Conservation (phyloP, 2,329 filamentous ascomycete genomes). For the Microcera coccophila region DNA sequence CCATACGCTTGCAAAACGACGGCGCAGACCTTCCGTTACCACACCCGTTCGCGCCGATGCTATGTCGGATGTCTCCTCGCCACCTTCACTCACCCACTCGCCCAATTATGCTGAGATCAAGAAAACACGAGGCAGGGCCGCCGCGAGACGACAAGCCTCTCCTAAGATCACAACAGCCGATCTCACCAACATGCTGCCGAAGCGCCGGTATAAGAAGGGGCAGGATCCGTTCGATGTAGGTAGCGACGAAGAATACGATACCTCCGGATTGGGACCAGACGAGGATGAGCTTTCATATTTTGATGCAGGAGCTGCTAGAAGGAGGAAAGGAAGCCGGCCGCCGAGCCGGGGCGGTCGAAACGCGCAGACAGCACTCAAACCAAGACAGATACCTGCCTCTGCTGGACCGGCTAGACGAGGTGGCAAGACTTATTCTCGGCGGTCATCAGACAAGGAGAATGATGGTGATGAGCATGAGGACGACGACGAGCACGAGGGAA, state of each 20-base stretch:
- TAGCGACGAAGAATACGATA: constrained; percentile 47
- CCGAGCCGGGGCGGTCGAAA: constrained; percentile 26
- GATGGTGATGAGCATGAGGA: constrained; percentile 35
- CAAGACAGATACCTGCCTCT: constrained; percentile 20
- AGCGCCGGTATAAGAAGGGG: constrained; percentile 43
- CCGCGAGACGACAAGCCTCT: constrained; percentile 33
- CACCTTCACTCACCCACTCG: constrained; percentile 63
- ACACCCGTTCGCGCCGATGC: constrained; percentile 39
- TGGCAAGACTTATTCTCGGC: constrained; percentile 48
- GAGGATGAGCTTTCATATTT: constrained; percentile 55
- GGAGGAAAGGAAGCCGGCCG: constrained; percentile 31
- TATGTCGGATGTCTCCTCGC: constrained; percentile 57
- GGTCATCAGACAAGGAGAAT: constrained; percentile 58
- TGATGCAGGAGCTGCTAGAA: constrained; percentile 34
- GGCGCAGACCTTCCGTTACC: constrained; percentile 35
- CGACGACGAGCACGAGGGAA: constrained; percentile 35
- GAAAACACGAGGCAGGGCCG: constrained; percentile 30
- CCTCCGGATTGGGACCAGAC: constrained; percentile 46
- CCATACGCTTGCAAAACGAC: constrained; percentile 46
- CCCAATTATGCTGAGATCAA: constrained; percentile 47
- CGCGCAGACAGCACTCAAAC: constrained; percentile 22
- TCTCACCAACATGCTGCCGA: constrained; percentile 51
- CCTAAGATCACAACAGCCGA: constrained; percentile 52
- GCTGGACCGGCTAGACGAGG: constrained; percentile 20
- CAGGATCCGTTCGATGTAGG: constrained; percentile 40